Percentiles rank a stretch among this genome's conserved stretches.
phyloP scores from a whole-genome alignment of 2,329 filamentous ascomycete genomes.

The Aspergillus latus region DNA sequence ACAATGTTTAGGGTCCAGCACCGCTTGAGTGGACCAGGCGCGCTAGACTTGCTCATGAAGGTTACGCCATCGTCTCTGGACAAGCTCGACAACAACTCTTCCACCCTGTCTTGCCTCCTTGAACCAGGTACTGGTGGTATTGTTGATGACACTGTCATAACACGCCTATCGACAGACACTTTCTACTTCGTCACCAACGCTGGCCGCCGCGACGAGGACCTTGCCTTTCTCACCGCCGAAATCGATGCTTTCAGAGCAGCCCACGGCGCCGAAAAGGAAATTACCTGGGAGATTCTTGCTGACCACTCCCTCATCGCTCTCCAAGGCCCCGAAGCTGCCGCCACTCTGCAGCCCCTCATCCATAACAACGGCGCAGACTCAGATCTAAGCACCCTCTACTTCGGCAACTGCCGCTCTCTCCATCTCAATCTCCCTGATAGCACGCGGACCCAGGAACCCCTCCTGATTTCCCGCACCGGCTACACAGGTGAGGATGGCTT shows the following conservation, averaged over 20 bases:
- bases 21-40: conserved; percentile 76
- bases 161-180: conserved; percentile 67
- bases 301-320: conserved; percentile 80
- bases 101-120: conserved; percentile 81
- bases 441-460: conserved; percentile 49
- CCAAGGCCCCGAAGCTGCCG: conserved; percentile 76
- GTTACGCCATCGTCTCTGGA: conserved; percentile 76
- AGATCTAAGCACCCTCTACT: conserved; percentile 70
- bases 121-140: conserved; percentile 82
- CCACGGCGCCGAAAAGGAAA: conserved; percentile 50
- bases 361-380: conserved; percentile 49
- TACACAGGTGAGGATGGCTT: conserved; percentile 99
- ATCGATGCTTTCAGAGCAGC: conserved; percentile 61
- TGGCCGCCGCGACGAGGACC: conserved; percentile 84
- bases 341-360: conserved; percentile 67
- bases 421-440: conserved; percentile 61
- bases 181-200: conserved; percentile 98
- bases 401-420: conserved; percentile 71
- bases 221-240: conserved; percentile 70
- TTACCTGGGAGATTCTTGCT: conserved; percentile 69
- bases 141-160: conserved; percentile 90
- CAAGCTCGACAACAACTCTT: conserved; percentile 64
- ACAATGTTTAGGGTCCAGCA: conserved; percentile 65
- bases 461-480: conserved; percentile 82
- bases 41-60: conserved; percentile 75